phyloP scores from a whole-genome alignment of 108 stramenopile genomes.

The Halocafeteria seosinensis region DNA sequence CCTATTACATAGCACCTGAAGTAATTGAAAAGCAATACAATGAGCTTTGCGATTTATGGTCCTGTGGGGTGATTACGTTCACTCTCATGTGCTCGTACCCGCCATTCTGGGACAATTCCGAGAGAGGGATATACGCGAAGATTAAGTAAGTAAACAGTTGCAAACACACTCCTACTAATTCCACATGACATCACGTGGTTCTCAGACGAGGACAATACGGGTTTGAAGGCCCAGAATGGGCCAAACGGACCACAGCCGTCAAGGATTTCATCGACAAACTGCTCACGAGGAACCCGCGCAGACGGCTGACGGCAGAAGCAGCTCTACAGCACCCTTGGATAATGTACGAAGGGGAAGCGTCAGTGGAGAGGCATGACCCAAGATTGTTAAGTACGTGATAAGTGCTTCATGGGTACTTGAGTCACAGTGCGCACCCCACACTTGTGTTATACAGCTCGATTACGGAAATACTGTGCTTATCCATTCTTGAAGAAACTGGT shows the following conservation, averaged over 20 bases:
- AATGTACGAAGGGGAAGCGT: not conserved
- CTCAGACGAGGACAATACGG: not conserved
- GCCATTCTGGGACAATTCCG: constrained; percentile 38
- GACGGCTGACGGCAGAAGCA: constrained; percentile 10
- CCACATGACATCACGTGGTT: no score
- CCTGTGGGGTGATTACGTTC: constrained; percentile 42
- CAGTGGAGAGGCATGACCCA: no score
- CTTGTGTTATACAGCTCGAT: no score
- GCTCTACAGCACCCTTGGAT: constrained; percentile 29
- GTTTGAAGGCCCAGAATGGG: constrained; percentile 15
- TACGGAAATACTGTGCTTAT: no score
- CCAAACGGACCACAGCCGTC: constrained; percentile 9
- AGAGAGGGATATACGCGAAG: constrained; percentile 13
- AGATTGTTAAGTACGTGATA: no score
- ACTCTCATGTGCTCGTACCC: constrained; percentile 39
- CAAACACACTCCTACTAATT: no score
- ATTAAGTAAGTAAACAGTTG: no score
- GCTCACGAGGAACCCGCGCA: constrained; percentile 17
- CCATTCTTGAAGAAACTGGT: no score
- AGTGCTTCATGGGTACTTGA: no score
- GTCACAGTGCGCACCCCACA: no score
- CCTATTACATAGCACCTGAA: constrained; percentile 42
- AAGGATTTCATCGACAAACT: constrained; percentile 27
- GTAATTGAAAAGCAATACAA: constrained; percentile 31
- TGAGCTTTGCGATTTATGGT: constrained; percentile 41